phyloP scores from a whole-genome alignment of 176 grass and related monocot genomes.

The Zizania latifolia region DNA sequence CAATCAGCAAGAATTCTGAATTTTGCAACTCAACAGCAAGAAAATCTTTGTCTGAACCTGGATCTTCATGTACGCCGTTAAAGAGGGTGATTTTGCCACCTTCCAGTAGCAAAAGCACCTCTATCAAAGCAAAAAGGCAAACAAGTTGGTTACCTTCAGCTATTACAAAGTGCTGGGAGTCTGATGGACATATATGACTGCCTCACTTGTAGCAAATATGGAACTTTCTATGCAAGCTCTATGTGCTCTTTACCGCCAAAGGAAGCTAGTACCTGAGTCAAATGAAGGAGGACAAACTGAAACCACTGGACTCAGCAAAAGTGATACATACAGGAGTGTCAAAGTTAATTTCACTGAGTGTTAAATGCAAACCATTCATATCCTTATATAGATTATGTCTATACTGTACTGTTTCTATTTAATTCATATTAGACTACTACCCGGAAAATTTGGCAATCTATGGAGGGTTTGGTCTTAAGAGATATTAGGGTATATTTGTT shows the following conservation, averaged over 20 bases:
- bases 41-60: neutral
- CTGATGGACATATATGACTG: neutral
- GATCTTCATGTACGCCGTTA: neutral
- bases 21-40: neutral
- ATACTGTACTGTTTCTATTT: neutral
- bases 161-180: slow-evolving; percentile 3
- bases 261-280: neutral
- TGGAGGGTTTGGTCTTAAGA: too few species aligned
- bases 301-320: neutral
- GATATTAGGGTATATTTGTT: too few species aligned
- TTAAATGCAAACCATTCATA: neutral
- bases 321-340: neutral
- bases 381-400: neutral
- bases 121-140: slow-evolving; percentile 9
- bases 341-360: slow-evolving; percentile 2
- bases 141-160: neutral
- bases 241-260: slow-evolving; percentile 30
- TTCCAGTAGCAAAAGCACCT: neutral
- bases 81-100: neutral
- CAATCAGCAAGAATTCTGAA: too few species aligned
- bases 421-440: neutral
- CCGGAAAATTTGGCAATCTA: too few species aligned
- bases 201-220: neutral
- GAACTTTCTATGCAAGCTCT: slow-evolving; percentile 19
- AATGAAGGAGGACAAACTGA: neutral